Percentiles rank a stretch among this genome's conserved stretches.
phyloP scores from a whole-genome alignment of 495 filamentous ascomycete species.

The Penicillium angulare region DNA sequence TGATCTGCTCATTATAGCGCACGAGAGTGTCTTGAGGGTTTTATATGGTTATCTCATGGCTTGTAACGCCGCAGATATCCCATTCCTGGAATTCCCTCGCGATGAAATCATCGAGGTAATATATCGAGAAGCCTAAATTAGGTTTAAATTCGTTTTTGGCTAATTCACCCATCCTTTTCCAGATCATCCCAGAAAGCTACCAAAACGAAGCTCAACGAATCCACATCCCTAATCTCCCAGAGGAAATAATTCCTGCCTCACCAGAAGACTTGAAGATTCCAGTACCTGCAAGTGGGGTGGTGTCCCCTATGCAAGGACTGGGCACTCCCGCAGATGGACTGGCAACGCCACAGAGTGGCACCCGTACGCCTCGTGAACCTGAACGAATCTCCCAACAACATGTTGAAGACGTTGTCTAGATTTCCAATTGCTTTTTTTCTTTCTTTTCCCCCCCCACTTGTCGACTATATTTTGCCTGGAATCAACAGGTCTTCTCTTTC shows the following conservation, averaged over 20 bases:
- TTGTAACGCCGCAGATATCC: conserved; percentile 94
- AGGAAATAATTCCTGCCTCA: conserved; percentile 64
- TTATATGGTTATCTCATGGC: conserved; percentile 99
- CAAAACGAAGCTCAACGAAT: conserved; percentile 93
- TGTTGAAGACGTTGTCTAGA: conserved; percentile 48
- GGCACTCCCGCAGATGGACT: conserved; percentile 44
- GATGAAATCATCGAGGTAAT: conserved; percentile 91
- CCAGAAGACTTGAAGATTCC: conserved; percentile 85
- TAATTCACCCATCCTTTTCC: conserved; percentile 13
- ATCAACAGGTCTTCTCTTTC: no score
- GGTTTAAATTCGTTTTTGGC: neutral
- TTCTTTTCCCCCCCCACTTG: no score
- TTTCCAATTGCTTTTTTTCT: no score
- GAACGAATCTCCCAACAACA: conserved; percentile 50
- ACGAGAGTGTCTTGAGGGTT: conserved; percentile 94
- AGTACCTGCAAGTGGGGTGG: conserved; percentile 60
- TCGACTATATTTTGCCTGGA: no score
- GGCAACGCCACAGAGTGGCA: conserved; percentile 43
- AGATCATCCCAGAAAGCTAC: conserved; percentile 96
- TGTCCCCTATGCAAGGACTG: conserved; percentile 48
- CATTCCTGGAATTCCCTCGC: conserved; percentile 87
- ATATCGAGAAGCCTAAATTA: conserved; percentile 4
- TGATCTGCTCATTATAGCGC: conserved; percentile 94
- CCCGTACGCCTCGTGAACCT: conserved; percentile 45
- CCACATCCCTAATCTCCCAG: conserved; percentile 64